Evolutionary conservation across 1,139 yeast genomes (phyloP), one percentile per base, ranked within the genome.

Genomic region (Oligophagozyma castellii): DNA sequence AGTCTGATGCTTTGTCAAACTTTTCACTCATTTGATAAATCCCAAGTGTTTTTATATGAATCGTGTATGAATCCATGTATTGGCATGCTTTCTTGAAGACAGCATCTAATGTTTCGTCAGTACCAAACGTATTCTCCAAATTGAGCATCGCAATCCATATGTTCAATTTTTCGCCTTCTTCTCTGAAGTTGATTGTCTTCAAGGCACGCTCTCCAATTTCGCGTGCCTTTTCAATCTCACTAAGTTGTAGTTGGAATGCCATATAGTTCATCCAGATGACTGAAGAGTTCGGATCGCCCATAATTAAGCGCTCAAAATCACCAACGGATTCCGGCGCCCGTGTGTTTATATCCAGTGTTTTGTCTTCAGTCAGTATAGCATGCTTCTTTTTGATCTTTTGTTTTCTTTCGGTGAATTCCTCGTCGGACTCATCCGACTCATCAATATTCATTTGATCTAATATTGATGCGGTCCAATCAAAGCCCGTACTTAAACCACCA

Each of bases 261-360:
- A 92, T 89, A 57, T 80, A 89, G 57, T 86, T 83, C 83, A 89
- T 86, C 98, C 98, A 89, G 40, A 84, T 59, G 29, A 86, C 70
- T 2, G 98, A 86, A 3, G 95, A 81, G 59, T 83, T 79, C 32
- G 98, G 96, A 48, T 79, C 78, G 49, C 95, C 93, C 35, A 89
- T 69, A 32, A 89, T 65, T 40, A 89, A 61, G 46, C 98, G 72
- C 57, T 89, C 99, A 49, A 83, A 89, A 56, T 89, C 99, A 33
- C 74, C 61, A 27, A 74, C 77, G 31, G 95, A 83, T 55, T 86
- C 93, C 22, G 98, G 98, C 8, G 89, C 79, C 46, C 86, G 67
- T 14, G 92, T 69, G 44, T 72, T 73, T 37, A 89, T 65, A 33
- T 80, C 92, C 29, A 77, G 86, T 12, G 96, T 89, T 47, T 73